Evolutionary conservation across 1,139 yeast genomes (phyloP).

Genomic region (Casaregolazyma suthepensis): DNA sequence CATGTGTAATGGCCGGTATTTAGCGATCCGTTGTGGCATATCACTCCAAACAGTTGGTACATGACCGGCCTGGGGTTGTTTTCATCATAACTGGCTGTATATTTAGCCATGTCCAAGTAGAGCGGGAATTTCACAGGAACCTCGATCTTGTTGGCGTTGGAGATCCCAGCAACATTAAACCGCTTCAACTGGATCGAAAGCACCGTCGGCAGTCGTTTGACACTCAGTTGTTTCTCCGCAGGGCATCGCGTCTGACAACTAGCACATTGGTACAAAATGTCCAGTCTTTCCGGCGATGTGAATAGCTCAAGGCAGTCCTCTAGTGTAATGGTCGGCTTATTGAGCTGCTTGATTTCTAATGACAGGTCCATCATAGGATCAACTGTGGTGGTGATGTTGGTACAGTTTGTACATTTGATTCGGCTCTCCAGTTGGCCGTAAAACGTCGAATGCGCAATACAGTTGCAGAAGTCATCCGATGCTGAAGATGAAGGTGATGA

Average conservation of each 20-base stretch:
- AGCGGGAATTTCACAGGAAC: conserved; percentile 67
- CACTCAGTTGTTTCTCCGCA: conserved; percentile 65
- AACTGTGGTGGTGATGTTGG: conserved; percentile 53
- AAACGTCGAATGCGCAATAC: conserved; percentile 77
- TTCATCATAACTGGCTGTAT: conserved; percentile 34
- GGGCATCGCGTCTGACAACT: conserved; percentile 54
- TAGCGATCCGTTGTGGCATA: conserved; percentile 86
- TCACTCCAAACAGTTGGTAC: conserved; percentile 79
- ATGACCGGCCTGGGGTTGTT: conserved; percentile 28
- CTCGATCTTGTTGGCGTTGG: conserved; percentile 63
- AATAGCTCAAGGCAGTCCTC: conserved; percentile 68
- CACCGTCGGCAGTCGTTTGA: conserved; percentile 68
- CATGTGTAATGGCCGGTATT: conserved; percentile 94
- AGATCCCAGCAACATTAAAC: conserved; percentile 51
- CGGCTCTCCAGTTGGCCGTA: conserved; percentile 70
- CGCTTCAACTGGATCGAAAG: conserved; percentile 80
- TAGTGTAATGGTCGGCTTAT: conserved; percentile 29
- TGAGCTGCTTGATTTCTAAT: conserved; percentile 44
- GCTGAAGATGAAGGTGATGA: conserved; percentile 3
- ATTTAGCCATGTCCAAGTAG: conserved; percentile 62
- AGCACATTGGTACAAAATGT: conserved; percentile 64
- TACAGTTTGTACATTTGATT: conserved; percentile 68
- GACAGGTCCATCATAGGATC: conserved; percentile 93
- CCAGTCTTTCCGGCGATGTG: conserved; percentile 71
- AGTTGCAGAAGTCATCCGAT: conserved; percentile 45